phyloP scores from a whole-genome alignment of 2,329 filamentous ascomycete genomes.

The Clarireedia homoeocarpa region DNA sequence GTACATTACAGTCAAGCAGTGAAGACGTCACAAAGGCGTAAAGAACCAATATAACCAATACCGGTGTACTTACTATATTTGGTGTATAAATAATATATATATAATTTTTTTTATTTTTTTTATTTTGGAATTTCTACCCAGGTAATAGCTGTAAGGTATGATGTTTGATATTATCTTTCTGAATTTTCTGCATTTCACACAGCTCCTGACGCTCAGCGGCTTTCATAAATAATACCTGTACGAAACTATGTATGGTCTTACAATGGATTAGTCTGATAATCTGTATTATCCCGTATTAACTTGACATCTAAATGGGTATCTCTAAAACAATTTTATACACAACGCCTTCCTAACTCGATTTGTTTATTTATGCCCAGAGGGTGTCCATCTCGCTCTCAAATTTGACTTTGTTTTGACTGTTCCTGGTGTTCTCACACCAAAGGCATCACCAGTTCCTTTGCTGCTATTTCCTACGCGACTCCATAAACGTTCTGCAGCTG shows the following conservation, averaged over 20 bases:
- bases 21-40: no score
- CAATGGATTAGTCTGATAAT: not conserved
- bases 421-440: constrained; percentile 23
- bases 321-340: not conserved
- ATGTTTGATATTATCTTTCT: no score
- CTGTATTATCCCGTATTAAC: no score
- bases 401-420: constrained; percentile 23
- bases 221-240: no score
- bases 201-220: no score
- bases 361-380: constrained; percentile 7
- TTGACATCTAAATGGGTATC: not conserved
- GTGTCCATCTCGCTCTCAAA: constrained; percentile 24
- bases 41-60: no score
- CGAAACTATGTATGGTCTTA: not conserved
- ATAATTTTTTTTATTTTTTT: no score
- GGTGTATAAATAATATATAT: no score
- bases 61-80: no score
- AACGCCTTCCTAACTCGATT: not conserved
- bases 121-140: no score
- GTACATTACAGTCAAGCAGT: not conserved
- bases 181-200: no score
- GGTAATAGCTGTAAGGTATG: no score
- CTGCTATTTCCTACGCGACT: constrained; percentile 46
- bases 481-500: constrained; percentile 64
- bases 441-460: constrained; percentile 22